Evolutionary conservation across 805 yeast genomes (phyloP).

Genomic region (Helenozyma rhizophorensis): DNA sequence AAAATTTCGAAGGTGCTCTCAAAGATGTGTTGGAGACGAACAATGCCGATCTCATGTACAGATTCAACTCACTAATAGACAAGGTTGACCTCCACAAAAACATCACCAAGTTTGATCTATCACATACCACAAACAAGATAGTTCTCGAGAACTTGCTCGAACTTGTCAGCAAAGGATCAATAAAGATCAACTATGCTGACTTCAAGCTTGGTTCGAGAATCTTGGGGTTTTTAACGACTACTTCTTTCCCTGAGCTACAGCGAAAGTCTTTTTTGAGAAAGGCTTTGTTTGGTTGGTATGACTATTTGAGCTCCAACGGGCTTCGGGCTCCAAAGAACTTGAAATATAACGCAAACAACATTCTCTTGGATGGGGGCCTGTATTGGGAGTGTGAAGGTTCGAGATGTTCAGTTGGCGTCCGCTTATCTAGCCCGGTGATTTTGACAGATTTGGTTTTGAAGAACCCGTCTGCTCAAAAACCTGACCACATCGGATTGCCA

Average conservation of each 20-base stretch:
- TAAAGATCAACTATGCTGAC: conserved; percentile 38
- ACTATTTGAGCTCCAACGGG: conserved; percentile 23
- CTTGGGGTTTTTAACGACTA: conserved; percentile 36
- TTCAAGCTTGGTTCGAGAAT: conserved; percentile 35
- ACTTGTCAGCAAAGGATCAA: conserved; percentile 28
- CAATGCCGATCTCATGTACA: conserved; percentile 19
- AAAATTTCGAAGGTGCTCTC: conserved; percentile 20
- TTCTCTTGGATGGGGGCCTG: conserved; percentile 29
- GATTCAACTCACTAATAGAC: conserved; percentile 25
- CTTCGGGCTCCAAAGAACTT: conserved; percentile 20
- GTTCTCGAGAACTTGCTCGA: conserved; percentile 28
- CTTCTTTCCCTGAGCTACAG: conserved; percentile 7
- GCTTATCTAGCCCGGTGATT: conserved; percentile 28
- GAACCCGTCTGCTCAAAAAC: conserved; percentile 7
- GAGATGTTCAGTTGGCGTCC: conserved; percentile 32
- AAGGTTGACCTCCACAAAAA: conserved; percentile 14
- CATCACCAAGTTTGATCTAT: conserved; percentile 3
- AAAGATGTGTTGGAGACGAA: conserved; percentile 19
- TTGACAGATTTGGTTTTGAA: conserved; percentile 32
- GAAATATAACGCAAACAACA: conserved; percentile 37
- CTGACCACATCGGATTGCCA: conserved; percentile 12
- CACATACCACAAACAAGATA: conserved; percentile 18
- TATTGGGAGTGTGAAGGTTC: conserved; percentile 30
- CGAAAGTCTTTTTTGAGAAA: conserved; percentile 21
- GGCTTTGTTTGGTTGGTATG: conserved; percentile 38